A percentile compares a stretch with the other conserved stretches of the same genome.
phyloP scores from a whole-genome alignment of 768 basidiomycete genomes.

The Tubosaeta brunneosetosa region DNA sequence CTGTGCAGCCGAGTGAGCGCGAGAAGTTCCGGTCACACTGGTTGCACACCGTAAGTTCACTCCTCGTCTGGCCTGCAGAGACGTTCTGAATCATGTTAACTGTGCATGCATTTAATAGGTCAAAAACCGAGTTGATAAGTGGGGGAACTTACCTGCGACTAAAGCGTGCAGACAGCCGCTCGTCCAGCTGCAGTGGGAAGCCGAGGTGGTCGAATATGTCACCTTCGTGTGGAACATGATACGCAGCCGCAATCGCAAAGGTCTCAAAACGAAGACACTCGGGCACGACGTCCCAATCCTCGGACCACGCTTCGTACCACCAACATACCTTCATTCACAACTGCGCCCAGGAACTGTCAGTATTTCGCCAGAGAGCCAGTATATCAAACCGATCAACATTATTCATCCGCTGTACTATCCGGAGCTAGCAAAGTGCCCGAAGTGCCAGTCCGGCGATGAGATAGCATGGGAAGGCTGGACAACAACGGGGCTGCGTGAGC shows the following conservation, averaged over 20 bases:
- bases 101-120: neutral
- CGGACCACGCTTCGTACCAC: neutral
- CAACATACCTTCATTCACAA: neutral
- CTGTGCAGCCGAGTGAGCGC: neutral
- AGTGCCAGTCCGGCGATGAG: neutral
- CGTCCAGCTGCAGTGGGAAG: neutral
- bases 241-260: neutral
- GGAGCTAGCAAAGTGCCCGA: neutral
- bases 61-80: neutral
- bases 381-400: neutral
- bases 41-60: neutral
- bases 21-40: neutral
- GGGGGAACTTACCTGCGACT: neutral
- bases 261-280: neutral
- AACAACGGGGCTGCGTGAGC: neutral
- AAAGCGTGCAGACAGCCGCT: neutral
- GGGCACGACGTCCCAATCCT: neutral
- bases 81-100: neutral
- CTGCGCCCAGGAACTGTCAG: neutral
- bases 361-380: neutral
- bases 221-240: neutral
- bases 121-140: neutral
- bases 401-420: neutral
- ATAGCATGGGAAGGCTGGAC: neutral
- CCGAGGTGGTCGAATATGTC: neutral